These are phyloP conservation scores for Kazachstania martiniae DNA, from an alignment of 805 yeast species.

Conservation along the genomic window DNA sequence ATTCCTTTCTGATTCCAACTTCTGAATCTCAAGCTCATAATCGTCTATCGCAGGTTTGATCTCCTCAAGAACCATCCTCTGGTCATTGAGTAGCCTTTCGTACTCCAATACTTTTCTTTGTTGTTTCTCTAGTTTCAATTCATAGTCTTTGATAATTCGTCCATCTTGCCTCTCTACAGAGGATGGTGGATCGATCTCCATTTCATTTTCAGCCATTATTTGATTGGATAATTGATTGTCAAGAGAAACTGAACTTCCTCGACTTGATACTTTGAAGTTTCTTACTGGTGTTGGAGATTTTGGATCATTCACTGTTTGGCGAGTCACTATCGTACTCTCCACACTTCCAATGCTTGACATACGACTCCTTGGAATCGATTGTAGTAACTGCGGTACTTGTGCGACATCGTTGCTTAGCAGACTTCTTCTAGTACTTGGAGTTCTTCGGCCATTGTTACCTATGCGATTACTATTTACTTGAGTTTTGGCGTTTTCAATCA, in stretches of 20 bases:
- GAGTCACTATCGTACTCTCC: conserved; percentile 7
- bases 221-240: conserved; percentile 1
- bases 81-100: conserved; percentile 23
- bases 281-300: conserved; percentile 14
- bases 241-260: conserved; percentile 21
- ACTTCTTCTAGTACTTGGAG: conserved; percentile 8
- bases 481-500: conserved; percentile 17
- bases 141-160: not conserved
- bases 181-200: conserved; percentile 11
- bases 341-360: conserved; percentile 11
- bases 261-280: conserved; percentile 38
- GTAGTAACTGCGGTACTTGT: not conserved
- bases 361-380: conserved; percentile 2
- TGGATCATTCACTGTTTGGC: conserved; percentile 6
- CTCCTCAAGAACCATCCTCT: conserved; percentile 23
- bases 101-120: conserved; percentile 16
- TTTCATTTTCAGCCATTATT: conserved; percentile 1
- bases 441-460: not conserved
- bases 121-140: conserved; percentile 10
- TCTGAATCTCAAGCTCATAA: conserved; percentile 26
- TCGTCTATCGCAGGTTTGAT: conserved; percentile 24
- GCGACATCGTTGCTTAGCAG: conserved; percentile 7
- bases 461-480: no score
- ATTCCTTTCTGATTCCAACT: conserved; percentile 17
- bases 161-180: conserved; percentile 3